A percentile compares a stretch with the other conserved stretches of the same genome.
These are phyloP conservation scores for Parastagonospora avenae DNA, from an alignment of 2,329 filamentous ascomycete species.

Conservation along the genomic window DNA sequence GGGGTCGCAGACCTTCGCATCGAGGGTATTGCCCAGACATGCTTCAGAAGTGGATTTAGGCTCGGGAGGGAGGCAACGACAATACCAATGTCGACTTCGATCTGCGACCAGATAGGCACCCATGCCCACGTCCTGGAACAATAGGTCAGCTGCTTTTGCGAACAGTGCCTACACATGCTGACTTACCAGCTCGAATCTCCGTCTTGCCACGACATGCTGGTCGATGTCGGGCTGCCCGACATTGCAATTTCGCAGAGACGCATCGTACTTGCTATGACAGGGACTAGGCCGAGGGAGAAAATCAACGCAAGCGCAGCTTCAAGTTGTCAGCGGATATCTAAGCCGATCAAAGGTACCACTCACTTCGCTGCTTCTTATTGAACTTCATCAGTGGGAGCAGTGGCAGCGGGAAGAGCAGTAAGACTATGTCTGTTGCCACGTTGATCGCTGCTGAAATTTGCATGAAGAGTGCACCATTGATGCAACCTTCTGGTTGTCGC, in stretches of 20 bases:
- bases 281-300: slow-evolving; percentile 34
- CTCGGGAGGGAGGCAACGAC: slow-evolving; percentile 35
- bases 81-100: slow-evolving; percentile 38
- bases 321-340: neutral
- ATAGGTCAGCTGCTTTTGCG: slow-evolving; percentile 2
- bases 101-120: slow-evolving; percentile 38
- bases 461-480: slow-evolving; percentile 25
- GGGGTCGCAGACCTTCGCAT: slow-evolving; percentile 9
- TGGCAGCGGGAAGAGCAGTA: slow-evolving; percentile 32
- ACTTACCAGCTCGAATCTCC: slow-evolving; percentile 29
- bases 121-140: slow-evolving; percentile 23
- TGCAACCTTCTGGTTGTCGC: slow-evolving; percentile 18
- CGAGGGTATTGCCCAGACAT: slow-evolving; percentile 19
- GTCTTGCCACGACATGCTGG: slow-evolving; percentile 19
- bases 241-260: slow-evolving; percentile 33
- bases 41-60: slow-evolving; percentile 29
- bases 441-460: slow-evolving; percentile 29
- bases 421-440: slow-evolving; percentile 27
- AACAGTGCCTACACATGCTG: neutral
- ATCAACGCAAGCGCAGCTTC: slow-evolving; percentile 30
- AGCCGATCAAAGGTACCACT: neutral
- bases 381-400: slow-evolving; percentile 30
- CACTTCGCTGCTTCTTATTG: slow-evolving; percentile 32
- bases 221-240: slow-evolving; percentile 12
- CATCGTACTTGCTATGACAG: slow-evolving; percentile 32